Percentiles rank a stretch among this genome's conserved stretches.
phyloP scores from a whole-genome alignment of 2,329 filamentous ascomycete genomes.

The Aspergillus transmontanensis region DNA sequence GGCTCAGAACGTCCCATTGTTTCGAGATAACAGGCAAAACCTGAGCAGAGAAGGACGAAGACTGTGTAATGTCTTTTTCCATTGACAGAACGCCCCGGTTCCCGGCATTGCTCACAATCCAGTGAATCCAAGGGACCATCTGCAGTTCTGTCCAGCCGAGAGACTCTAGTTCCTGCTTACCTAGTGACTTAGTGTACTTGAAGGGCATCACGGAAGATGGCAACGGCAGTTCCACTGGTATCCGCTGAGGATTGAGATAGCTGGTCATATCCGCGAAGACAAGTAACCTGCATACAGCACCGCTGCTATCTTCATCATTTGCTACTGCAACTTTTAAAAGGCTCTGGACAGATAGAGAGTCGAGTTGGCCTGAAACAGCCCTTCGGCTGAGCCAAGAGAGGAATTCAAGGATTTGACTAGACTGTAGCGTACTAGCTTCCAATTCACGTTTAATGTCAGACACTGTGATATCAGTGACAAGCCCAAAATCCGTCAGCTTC shows the following conservation, averaged over 20 bases:
- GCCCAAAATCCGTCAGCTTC: constrained; percentile 78
- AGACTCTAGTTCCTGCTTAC: constrained; percentile 68
- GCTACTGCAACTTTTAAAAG: constrained; percentile 72
- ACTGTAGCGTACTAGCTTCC: constrained; percentile 76
- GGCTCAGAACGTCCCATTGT: constrained; percentile 80
- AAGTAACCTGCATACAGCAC: constrained; percentile 69
- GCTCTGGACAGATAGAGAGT: constrained; percentile 65
- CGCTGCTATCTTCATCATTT: constrained; percentile 59
- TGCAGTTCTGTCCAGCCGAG: constrained; percentile 87
- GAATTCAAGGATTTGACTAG: constrained; percentile 78
- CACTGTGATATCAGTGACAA: constrained; percentile 85
- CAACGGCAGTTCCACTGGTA: constrained; percentile 78
- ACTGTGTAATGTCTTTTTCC: constrained; percentile 70
- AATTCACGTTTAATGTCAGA: constrained; percentile 83
- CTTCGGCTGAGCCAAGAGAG: constrained; percentile 80
- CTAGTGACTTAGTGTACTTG: constrained; percentile 73
- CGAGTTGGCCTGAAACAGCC: constrained; percentile 71
- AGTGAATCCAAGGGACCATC: constrained; percentile 81
- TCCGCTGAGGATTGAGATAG: constrained; percentile 75
- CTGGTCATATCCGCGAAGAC: constrained; percentile 73
- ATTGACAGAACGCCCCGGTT: constrained; percentile 59
- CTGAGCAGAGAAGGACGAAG: constrained; percentile 72
- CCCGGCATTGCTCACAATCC: constrained; percentile 69
- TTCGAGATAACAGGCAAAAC: constrained; percentile 82
- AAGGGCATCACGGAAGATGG: constrained; percentile 83